phyloP scores from a whole-genome alignment of 345 rosid species.

The Pistacia atlantica region DNA sequence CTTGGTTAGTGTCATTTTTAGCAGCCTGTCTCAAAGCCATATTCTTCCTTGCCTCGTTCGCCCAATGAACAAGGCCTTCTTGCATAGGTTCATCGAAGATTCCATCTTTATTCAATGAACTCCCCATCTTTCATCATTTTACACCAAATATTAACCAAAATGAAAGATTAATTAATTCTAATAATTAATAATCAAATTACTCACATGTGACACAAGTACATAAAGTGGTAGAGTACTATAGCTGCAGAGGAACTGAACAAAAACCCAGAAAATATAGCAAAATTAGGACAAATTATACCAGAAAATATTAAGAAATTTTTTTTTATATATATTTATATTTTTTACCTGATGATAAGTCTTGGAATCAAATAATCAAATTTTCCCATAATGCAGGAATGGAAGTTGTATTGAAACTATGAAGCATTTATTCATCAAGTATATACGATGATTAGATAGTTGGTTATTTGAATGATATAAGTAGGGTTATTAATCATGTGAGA shows the following conservation, averaged over 20 bases:
- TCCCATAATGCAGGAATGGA: slow-evolving; percentile 22
- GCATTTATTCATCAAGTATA: too few species aligned
- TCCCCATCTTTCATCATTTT: slow-evolving; percentile 70
- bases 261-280: slow-evolving; percentile 1
- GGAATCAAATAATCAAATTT: not conserved
- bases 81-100: slow-evolving; percentile 76
- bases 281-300: too few species aligned
- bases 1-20: slow-evolving; percentile 31
- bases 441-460: too few species aligned
- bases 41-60: slow-evolving; percentile 54
- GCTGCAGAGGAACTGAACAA: slow-evolving; percentile 19
- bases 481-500: not conserved
- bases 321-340: not conserved
- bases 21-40: slow-evolving; percentile 46
- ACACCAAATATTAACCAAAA: not conserved
- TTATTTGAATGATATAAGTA: too few species aligned
- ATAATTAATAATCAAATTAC: not conserved
- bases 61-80: slow-evolving; percentile 73
- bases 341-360: slow-evolving; percentile 18
- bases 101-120: slow-evolving; percentile 57
- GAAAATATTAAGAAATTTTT: not conserved
- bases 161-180: too few species aligned
- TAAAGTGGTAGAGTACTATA: slow-evolving; percentile 17
- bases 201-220: slow-evolving; percentile 17
- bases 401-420: slow-evolving; percentile 1